A percentile compares a stretch with the other conserved stretches of the same genome.
phyloP scores from a whole-genome alignment of 129 eudicot species.

The Lonicera japonica region DNA sequence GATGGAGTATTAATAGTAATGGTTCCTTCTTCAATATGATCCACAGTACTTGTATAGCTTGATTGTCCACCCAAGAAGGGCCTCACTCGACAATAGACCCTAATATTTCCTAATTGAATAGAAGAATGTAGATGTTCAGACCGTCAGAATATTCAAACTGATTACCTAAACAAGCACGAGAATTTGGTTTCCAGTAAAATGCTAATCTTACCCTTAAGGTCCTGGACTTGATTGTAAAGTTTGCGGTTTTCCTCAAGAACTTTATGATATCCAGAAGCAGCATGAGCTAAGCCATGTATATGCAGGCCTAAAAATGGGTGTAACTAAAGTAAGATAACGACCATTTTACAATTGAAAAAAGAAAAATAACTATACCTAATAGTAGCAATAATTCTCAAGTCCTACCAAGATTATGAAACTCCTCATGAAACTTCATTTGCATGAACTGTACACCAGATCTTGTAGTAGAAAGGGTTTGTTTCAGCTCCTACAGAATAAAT shows the following conservation, averaged over 20 bases:
- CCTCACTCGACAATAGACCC: slow-evolving; percentile 95
- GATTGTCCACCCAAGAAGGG: slow-evolving; percentile 68
- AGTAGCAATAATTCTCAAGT: background rate
- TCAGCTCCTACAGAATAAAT: slow-evolving; percentile 53
- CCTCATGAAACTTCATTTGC: slow-evolving; percentile 86
- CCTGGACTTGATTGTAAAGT: slow-evolving; percentile 95
- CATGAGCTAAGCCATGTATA: slow-evolving; percentile 79
- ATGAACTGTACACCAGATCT: slow-evolving; percentile 84
- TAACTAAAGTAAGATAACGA: slow-evolving; percentile 2
- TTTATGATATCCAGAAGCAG: slow-evolving; percentile 95
- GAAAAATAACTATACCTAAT: background rate
- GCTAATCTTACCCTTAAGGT: slow-evolving; percentile 73
- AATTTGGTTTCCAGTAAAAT: slow-evolving; percentile 10
- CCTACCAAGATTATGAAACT: slow-evolving; percentile 79
- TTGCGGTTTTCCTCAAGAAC: slow-evolving; percentile 94
- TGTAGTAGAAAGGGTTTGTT: slow-evolving; percentile 66
- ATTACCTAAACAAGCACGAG: background rate
- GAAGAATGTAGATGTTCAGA: background rate
- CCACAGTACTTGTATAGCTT: slow-evolving; percentile 49
- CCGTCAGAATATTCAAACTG: background rate
- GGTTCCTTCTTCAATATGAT: slow-evolving; percentile 80
- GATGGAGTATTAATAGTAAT: slow-evolving; percentile 70
- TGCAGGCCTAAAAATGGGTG: slow-evolving; percentile 50
- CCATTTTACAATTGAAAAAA: background rate
- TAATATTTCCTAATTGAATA: slow-evolving; percentile 64